Base-by-base conservation (phyloP, 2,329 filamentous ascomycete genomes). In the Colletotrichum sp. region DNA sequence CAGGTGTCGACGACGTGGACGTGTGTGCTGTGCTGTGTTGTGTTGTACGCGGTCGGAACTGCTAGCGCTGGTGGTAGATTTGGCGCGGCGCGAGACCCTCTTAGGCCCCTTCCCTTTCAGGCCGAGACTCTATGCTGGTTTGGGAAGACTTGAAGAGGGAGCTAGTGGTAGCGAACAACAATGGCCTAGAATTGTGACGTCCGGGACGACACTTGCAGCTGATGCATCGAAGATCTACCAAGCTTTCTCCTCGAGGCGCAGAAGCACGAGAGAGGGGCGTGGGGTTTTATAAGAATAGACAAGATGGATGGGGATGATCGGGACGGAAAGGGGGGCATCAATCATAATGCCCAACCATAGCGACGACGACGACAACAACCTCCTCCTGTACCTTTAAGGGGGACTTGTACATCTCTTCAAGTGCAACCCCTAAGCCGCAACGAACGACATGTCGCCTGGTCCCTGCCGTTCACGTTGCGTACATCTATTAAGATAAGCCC, bases 201-300 rank as follows among this genome's bases (percentile, higher is more conserved):
- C 21, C 65, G 16, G 26, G 24, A 52, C 56, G 18, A 56, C n/a
- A 65, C 34, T 61, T 48, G 69, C 55, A 36, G 43, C 24, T 55
- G 48, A 73, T 73, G 73, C 48, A 58, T 73, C 34, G 32, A 73
- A 73, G 58, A 68, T 68, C 73, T 24, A 58, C 73, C 63, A 75
- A 73, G 73, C 69, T 73, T 73, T 73, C n/a, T 14, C 26, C n/a
- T 18, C 30, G 38, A 32, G 36, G 68, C 18, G 38, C 38, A 56
- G 68, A 64, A 55, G 73, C 68, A 74, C 24, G n/a, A 64, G 34
- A 59, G 63, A 73, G 58, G 63, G 63, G 63, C 43, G 21, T 36
- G 26, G 63, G 38, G 69, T 56, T 63, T 75, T 73, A 68, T 73
- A 68, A 73, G 21, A 26, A 38, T 26, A 36, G 7, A 38, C 13